A percentile compares a stretch with the other conserved stretches of the same genome.
phyloP scores from a whole-genome alignment of 768 basidiomycete genomes.

The Polyporus arcularius region DNA sequence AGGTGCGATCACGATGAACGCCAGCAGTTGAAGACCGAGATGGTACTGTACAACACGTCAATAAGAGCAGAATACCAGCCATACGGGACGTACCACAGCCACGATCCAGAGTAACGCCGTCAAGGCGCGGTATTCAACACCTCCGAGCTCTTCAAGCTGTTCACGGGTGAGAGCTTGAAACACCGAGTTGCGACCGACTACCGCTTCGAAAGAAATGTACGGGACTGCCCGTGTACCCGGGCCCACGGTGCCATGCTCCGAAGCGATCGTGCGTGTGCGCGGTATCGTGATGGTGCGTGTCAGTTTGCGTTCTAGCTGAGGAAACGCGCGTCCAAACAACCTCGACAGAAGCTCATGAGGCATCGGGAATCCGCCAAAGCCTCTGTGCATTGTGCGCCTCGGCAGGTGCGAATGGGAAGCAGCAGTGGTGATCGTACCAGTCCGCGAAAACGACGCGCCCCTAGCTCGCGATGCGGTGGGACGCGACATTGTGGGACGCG shows the following conservation, averaged over 20 bases:
- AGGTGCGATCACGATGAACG: slow-evolving; percentile 76
- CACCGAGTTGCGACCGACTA: slow-evolving; percentile 80
- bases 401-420: slow-evolving; percentile 10
- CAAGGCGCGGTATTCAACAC: slow-evolving; percentile 89
- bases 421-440: slow-evolving; percentile 18
- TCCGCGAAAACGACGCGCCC: slow-evolving; percentile 14
- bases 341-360: slow-evolving; percentile 54
- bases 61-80: not conserved
- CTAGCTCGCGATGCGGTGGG: slow-evolving; percentile 8
- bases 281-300: slow-evolving; percentile 78
- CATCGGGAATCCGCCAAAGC: slow-evolving; percentile 77
- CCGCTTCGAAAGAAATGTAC: slow-evolving; percentile 85
- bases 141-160: slow-evolving; percentile 89
- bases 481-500: slow-evolving; percentile 14
- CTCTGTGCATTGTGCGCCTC: slow-evolving; percentile 41
- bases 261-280: slow-evolving; percentile 60
- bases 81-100: slow-evolving; percentile 51
- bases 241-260: slow-evolving; percentile 35
- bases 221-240: slow-evolving; percentile 57
- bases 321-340: slow-evolving; percentile 61
- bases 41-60: slow-evolving; percentile 62
- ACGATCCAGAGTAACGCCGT: slow-evolving; percentile 83
- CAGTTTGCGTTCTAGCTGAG: slow-evolving; percentile 56
- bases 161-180: slow-evolving; percentile 73
- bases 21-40: slow-evolving; percentile 64